Base-by-base conservation (phyloP, 2,329 filamentous ascomycete genomes). In the Penicillium brasilianum region DNA sequence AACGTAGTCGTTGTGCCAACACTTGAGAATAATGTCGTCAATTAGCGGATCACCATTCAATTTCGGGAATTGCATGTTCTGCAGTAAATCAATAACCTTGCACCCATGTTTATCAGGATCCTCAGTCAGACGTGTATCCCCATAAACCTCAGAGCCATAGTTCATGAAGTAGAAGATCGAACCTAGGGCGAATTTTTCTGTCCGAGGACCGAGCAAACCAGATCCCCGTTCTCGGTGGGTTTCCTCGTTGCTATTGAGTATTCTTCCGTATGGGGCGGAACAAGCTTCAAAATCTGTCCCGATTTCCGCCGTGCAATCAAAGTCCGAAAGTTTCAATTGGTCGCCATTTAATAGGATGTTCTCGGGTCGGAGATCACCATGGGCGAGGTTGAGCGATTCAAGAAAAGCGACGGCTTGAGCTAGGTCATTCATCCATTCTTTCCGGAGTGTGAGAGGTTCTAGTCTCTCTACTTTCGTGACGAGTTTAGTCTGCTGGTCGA, bases 111-210 rank as follows among this genome's bases (percentile, higher is more conserved):
- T 65, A 1, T 65, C 44, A 36, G 67, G 67, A 63, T 74, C 66
- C 4, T 72, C 56, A 2, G 59, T 61, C 55, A 76, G 64, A 60
- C 55, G 66, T 55, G 37, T 66, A 65, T 76, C 68, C 30, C 53
- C 67, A 59, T 74, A 74, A 52, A 74, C 69, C 58, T 73, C 69
- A 66, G 69, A 72, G 8, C 70, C 69, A 41, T 76, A 74, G 56
- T 73, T 74, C 34, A 74, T 73, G 4, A 71, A 50, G 48, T 75
- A 76, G 60, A 66, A 75, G n/a, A 76, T 59, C 1, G 69, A 75
- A 43, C 72, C 70, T 4, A 75, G 67, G 28, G 73, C 69, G 18
- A 76, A 75, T 48, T 73, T 71, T 57, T 75, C 72, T 49, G 72
- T 74, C 51, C 70, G 67, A 63, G 72, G 66, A 30, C 69, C 66